Base-by-base conservation (phyloP, 2,329 filamentous ascomycete species). In the Chaetomiaceae sp. region DNA sequence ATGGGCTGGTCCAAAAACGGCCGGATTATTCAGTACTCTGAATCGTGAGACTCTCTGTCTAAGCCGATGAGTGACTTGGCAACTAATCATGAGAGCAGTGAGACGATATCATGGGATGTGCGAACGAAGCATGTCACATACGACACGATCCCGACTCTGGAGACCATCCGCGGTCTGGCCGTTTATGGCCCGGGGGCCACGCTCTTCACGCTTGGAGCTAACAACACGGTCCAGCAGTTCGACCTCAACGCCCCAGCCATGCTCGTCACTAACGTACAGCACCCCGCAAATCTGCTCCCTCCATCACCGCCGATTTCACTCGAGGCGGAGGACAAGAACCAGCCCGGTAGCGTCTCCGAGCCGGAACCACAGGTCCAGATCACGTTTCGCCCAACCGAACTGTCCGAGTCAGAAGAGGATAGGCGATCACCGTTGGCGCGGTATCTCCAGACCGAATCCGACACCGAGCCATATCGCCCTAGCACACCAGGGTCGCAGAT, bases 1-100 rank as follows among this genome's bases (percentile, higher is more conserved):
- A 91, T 96, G 77, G 88, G 85, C 19, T 99, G 94, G 94, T 97
- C 94, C 0, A 97, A 96, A 73, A 97, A 96, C 73, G 94, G 94
- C 36, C 87, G 91, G 61, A 91, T 99, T 60, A 84, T 99, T 59
- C 94, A 99, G 71, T 91, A 85, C 70, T 88, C 89, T 5, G 90
- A 96, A 71, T 84, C 86, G 91, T 96, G 77, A 75, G 89, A 82
- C 6, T 7, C 29, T 19, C 7, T 15, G 19, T 15, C 17, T 51
- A 5, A 33, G 5, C 34, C 22, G 14, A 11, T 31, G 34, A 17
- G 25, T 45, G 23, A 42, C 34, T 31, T 27, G 5, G 27, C 25
- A 39, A 42, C 58, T 48, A 51, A 65, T 63, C 65, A 65, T 55
- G 62, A 31, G 3, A 42, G 63, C 67, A 91, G 91, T 51, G 88